Evolutionary conservation across 73 alveolate genomes (phyloP), one percentile per base, ranked within the genome.

Genomic region (Symbiodinium pilosum): DNA sequence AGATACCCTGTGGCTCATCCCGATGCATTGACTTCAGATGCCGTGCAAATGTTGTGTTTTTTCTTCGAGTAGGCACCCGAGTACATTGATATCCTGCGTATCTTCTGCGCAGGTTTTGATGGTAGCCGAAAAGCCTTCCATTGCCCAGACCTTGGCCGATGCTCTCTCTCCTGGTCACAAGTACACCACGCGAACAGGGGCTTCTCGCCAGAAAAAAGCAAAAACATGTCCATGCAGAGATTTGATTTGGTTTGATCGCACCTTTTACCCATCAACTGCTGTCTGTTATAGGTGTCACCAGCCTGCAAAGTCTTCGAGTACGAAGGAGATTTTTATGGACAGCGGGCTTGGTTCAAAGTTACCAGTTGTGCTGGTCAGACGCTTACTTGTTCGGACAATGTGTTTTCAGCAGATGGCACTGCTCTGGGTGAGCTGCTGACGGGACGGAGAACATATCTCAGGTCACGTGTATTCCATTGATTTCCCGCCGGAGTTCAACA

Each of bases 101-200:
- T n/a, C n/a, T n/a, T n/a, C n/a, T n/a, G n/a, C n/a, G 36, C 77
- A 99, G 92, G 99, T 99, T 42, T 99, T 99, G 99, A 99, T 99
- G 99, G 99, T 99, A 68, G 99, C 99, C 12, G 99, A 99, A 98
- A 99, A 99, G 99, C 99, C 99, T 14, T 99, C 99, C 44, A 99
- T 99, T 56, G 99, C 99, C 47, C 99, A 99, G 97, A 99, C 99
- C 42, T 99, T 99, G 92, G 99, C 99, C 85, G 99, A 99, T 77
- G 99, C 99, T 32, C 99, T 99, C 18, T 83, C 99, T 16, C 84
- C 91, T 18, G 88, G 88, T 38, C 87, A 54, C 1, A 93, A 93
- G 41, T 73, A 93, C 51, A 51, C 40, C 36, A 47, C 99, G 26
- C 91, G 99, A 44, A 83, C 54, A 26, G 99, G 99, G 71, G 99